Conservation (phyloP, 148 eudicot species). For the Heliamphora exappendiculata region DNA sequence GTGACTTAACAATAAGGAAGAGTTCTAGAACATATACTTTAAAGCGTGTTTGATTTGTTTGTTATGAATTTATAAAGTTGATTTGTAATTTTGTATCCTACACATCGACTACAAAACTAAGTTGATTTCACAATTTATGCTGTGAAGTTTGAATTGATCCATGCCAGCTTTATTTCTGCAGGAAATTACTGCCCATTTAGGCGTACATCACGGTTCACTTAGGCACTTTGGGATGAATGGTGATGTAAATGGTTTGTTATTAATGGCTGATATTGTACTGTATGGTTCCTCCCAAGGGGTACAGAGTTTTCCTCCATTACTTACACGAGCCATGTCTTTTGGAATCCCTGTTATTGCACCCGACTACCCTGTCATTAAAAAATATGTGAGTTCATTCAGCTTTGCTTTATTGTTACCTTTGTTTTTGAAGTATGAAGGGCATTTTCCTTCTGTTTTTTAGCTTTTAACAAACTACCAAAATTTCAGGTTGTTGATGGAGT, state of each 20-base stretch:
- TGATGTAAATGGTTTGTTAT: constrained; percentile 61
- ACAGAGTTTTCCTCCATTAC: constrained; percentile 77
- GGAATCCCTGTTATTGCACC: constrained; percentile 78
- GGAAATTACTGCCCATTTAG: constrained; percentile 64
- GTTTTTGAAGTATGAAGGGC: background rate
- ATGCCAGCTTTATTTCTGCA: constrained; percentile 16
- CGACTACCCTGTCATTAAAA: constrained; percentile 60
- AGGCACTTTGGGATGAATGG: constrained; percentile 67
- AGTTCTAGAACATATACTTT: background rate
- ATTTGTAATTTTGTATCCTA: background rate
- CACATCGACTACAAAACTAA: background rate
- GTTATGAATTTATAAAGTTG: background rate
- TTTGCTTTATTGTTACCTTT: constrained; percentile 5
- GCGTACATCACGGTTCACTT: constrained; percentile 62
- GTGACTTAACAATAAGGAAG: no score
- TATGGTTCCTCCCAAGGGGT: constrained; percentile 85
- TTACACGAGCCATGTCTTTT: constrained; percentile 79
- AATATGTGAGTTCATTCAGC: constrained; percentile 51
- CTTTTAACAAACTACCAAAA: background rate
- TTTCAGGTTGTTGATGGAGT: constrained; percentile 75
- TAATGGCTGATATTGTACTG: constrained; percentile 80
- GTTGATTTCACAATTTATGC: background rate
- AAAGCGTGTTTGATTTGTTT: background rate
- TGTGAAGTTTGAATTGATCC: constrained; percentile 1
- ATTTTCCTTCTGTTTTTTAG: constrained; percentile 7